phyloP scores from a whole-genome alignment of 306 rosid species.

The Sesbania bispinosa region DNA sequence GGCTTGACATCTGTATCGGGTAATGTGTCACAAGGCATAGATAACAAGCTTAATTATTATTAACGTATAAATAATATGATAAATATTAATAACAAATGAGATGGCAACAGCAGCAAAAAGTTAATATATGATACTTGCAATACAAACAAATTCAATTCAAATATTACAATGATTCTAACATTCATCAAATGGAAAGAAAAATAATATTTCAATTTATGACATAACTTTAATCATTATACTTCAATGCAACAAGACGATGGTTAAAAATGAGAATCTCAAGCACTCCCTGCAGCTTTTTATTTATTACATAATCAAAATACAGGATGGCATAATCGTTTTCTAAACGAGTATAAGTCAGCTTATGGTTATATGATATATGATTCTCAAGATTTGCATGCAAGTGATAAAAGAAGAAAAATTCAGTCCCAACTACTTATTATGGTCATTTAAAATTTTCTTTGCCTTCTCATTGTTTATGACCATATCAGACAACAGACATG shows the following conservation, averaged over 20 bases:
- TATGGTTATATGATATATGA: not conserved
- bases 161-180: not conserved
- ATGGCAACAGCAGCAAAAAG: not conserved
- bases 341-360: slow-evolving; percentile 6
- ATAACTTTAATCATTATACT: not conserved
- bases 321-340: not conserved
- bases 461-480: not conserved
- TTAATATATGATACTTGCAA: not conserved
- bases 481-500: not conserved
- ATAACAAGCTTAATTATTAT: not conserved
- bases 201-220: not conserved
- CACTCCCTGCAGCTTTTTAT: not conserved
- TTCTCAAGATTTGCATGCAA: not conserved
- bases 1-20: slow-evolving; percentile 37
- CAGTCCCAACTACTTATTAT: not conserved
- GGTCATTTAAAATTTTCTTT: not conserved
- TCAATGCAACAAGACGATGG: not conserved
- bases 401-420: not conserved
- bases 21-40: not conserved
- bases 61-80: not conserved
- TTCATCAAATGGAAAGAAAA: not conserved
- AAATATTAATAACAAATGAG: not conserved
- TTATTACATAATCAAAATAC: not conserved
- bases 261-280: not conserved
- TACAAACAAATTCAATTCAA: not conserved